Evolutionary conservation across 768 basidiomycete species (phyloP).

Genomic region (Hericium erinaceus): DNA sequence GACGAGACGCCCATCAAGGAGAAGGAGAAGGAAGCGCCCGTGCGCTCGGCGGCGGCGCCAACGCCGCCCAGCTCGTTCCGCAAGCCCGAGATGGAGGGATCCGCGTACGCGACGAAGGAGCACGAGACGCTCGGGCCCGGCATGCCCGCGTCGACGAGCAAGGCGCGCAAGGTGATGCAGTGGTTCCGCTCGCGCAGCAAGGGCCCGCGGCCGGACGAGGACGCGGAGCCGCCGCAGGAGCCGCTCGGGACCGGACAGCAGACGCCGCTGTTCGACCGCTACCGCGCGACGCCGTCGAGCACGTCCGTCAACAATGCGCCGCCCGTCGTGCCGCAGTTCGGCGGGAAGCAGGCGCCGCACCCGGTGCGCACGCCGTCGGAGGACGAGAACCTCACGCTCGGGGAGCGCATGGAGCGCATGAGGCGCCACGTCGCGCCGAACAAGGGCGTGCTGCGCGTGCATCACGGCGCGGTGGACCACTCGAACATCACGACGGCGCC

Average conservation of each 20-base stretch:
- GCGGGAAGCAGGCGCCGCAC: slow-evolving; percentile 2
- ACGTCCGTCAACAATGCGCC: slow-evolving; percentile 6
- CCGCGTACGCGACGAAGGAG: slow-evolving; percentile 23
- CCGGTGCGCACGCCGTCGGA: slow-evolving; percentile 7
- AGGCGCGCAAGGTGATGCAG: slow-evolving; percentile 94
- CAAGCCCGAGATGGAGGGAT: slow-evolving; percentile 19
- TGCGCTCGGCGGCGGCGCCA: not conserved
- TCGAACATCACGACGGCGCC: slow-evolving; percentile 76
- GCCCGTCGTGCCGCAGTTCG: not conserved
- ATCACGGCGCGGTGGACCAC: slow-evolving; percentile 90
- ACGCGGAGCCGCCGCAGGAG: slow-evolving; percentile 8
- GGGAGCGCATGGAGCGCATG: slow-evolving; percentile 20
- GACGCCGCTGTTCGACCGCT: slow-evolving; percentile 9
- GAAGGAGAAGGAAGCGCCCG: slow-evolving; percentile 23
- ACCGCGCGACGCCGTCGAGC: slow-evolving; percentile 3
- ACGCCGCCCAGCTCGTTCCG: slow-evolving; percentile 8
- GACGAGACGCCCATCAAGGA: slow-evolving; percentile 24
- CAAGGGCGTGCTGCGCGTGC: slow-evolving; percentile 58
- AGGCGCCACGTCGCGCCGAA: slow-evolving; percentile 24
- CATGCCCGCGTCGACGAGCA: slow-evolving; percentile 68
- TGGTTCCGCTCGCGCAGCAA: slow-evolving; percentile 87
- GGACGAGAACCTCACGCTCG: slow-evolving; percentile 1
- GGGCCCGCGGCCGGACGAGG: slow-evolving; percentile 21
- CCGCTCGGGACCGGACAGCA: not conserved
- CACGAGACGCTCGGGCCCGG: slow-evolving; percentile 21